phyloP scores from a whole-genome alignment of 2,329 filamentous ascomycete genomes.

The Nemania sp. region DNA sequence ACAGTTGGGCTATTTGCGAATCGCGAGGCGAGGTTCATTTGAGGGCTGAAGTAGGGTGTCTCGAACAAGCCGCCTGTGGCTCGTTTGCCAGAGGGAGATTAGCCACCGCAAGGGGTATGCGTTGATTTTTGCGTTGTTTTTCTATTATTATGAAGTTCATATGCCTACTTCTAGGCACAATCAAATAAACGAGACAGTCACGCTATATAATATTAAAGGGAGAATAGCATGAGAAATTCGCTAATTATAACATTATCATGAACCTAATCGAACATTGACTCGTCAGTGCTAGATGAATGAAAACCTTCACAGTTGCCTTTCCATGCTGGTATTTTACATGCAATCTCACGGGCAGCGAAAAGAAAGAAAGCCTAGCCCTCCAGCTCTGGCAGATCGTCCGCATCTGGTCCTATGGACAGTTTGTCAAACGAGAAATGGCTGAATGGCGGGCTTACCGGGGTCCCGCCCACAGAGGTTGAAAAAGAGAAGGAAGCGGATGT shows the following conservation, averaged over 20 bases:
- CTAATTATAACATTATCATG: not conserved
- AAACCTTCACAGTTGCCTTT: not conserved
- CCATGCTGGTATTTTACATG: not conserved
- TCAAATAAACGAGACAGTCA: too few species aligned
- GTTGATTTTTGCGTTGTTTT: too few species aligned
- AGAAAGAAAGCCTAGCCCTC: slow-evolving; percentile 8
- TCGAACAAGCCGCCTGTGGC: too few species aligned
- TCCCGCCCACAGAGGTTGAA: slow-evolving; percentile 4
- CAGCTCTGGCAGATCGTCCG: slow-evolving; percentile 18
- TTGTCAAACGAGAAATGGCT: slow-evolving; percentile 17
- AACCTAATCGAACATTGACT: not conserved
- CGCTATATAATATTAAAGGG: not conserved
- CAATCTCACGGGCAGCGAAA: not conserved
- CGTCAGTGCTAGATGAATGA: not conserved
- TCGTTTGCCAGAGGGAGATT: too few species aligned
- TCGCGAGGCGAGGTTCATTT: too few species aligned
- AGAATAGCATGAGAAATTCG: not conserved
- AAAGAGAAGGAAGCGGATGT: slow-evolving; percentile 15
- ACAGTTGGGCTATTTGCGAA: too few species aligned
- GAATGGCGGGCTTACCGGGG: slow-evolving; percentile 14
- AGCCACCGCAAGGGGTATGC: too few species aligned
- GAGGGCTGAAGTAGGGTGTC: too few species aligned
- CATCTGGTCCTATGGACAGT: not conserved
- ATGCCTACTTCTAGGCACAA: too few species aligned
- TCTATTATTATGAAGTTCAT: too few species aligned